Evolutionary conservation across 192 early-diverging fungal species (phyloP).

Genomic region (Mortierella claussenii): DNA sequence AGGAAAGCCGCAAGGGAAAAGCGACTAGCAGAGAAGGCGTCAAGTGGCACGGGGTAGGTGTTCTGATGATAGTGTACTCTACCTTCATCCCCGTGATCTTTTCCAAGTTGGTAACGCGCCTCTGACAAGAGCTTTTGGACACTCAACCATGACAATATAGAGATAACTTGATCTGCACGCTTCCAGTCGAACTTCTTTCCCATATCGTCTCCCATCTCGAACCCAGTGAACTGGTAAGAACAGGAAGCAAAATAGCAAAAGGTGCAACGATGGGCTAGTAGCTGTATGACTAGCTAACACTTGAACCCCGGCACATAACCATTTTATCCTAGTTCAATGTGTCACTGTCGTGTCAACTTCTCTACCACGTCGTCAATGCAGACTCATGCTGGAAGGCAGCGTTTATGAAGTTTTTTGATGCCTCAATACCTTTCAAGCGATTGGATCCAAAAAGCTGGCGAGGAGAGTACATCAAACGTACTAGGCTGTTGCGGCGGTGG

Average conservation of each 20-base stretch:
- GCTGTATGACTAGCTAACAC: too few relatives aligned
- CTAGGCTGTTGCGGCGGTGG: slow-evolving; percentile 50
- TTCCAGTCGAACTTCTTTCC: slow-evolving; percentile 38
- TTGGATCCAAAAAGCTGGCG: slow-evolving; percentile 49
- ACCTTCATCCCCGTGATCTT: too few relatives aligned
- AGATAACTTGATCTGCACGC: slow-evolving; percentile 26
- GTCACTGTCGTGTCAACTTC: slow-evolving; percentile 27
- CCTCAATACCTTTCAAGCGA: slow-evolving; percentile 38
- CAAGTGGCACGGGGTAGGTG: slow-evolving; percentile 24
- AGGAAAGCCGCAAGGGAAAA: slow-evolving; percentile 37
- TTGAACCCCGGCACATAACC: too few relatives aligned
- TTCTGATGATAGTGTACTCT: too few relatives aligned
- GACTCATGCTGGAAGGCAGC: slow-evolving; percentile 51
- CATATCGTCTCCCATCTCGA: slow-evolving; percentile 46
- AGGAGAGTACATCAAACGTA: slow-evolving; percentile 49
- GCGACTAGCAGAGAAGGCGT: slow-evolving; percentile 26
- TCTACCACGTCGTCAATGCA: slow-evolving; percentile 46
- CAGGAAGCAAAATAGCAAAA: not conserved
- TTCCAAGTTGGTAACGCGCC: too few relatives aligned
- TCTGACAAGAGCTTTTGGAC: not conserved
- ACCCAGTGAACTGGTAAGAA: slow-evolving; percentile 29
- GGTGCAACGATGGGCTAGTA: too few relatives aligned
- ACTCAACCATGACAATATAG: slow-evolving; percentile 1
- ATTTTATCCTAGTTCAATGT: slow-evolving; percentile 12
- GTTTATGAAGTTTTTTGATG: slow-evolving; percentile 48